These are phyloP conservation scores for Aspergillus pseudoterreus DNA, from an alignment of 2,329 filamentous ascomycete genomes.

Conservation along the genomic window DNA sequence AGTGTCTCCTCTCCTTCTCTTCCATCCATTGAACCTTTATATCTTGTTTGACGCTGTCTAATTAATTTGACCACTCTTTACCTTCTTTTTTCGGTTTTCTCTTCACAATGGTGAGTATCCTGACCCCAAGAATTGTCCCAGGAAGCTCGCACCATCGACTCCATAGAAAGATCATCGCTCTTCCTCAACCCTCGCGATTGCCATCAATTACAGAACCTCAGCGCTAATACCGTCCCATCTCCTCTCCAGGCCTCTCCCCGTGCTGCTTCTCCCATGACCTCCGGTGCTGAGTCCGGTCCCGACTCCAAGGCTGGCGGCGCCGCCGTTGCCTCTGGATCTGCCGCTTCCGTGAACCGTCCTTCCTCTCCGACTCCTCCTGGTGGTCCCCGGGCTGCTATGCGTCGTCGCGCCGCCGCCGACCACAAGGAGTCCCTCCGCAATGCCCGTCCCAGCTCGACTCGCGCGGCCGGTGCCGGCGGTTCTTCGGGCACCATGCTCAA, in stretches of 20 bases:
- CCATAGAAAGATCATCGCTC: background rate
- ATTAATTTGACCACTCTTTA: conserved; percentile 21
- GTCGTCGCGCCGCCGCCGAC: conserved; percentile 90
- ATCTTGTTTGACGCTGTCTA: conserved; percentile 9
- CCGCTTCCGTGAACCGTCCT: conserved; percentile 69
- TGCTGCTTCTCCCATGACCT: conserved; percentile 43
- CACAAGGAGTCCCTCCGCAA: conserved; percentile 97
- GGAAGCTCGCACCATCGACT: conserved; percentile 1
- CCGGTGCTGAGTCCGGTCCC: conserved; percentile 43
- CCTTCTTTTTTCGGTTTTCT: conserved; percentile 8
- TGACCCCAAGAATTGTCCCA: conserved; percentile 6
- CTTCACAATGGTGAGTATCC: conserved; percentile 23
- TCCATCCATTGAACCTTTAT: conserved; percentile 8
- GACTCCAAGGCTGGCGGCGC: conserved; percentile 40
- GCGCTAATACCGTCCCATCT: conserved; percentile 5
- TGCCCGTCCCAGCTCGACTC: conserved; percentile 85
- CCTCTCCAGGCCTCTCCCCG: conserved; percentile 34
- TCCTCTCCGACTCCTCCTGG: conserved; percentile 87
- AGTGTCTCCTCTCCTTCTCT: conserved; percentile 8
- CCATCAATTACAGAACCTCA: conserved; percentile 1
- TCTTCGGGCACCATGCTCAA: conserved; percentile 98
- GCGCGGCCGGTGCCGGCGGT: conserved; percentile 88
- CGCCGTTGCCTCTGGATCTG: conserved; percentile 52
- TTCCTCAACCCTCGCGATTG: background rate
- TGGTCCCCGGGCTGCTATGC: conserved; percentile 90